Conservation (phyloP, 2,329 filamentous ascomycete species). For the Apiospora kogelbergensis region DNA sequence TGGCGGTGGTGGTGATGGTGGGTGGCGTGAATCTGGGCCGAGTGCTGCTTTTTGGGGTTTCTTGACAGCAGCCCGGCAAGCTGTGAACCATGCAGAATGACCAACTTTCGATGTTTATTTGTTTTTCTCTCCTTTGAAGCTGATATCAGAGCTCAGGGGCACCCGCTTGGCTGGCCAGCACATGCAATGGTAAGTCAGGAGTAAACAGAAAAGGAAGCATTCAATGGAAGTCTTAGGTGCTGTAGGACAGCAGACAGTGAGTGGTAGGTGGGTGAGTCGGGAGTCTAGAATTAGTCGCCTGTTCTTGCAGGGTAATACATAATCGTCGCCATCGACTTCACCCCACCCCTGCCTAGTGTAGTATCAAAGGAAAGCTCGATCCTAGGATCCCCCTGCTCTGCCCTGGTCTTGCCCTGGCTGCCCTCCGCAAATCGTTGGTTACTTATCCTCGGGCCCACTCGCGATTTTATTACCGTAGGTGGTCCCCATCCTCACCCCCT, state of each 20-base stretch:
- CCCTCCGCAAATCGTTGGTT: slow-evolving; percentile 6
- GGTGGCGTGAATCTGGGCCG: slow-evolving; percentile 1
- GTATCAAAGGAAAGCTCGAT: slow-evolving; percentile 4
- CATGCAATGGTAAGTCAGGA: not conserved
- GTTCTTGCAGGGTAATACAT: not conserved
- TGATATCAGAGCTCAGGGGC: not conserved
- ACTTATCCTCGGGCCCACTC: not conserved
- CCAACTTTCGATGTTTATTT: not conserved
- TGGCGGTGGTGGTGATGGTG: not conserved
- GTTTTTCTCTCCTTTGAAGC: not conserved
- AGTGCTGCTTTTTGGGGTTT: not conserved
- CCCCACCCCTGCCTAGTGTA: not conserved
- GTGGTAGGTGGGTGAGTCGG: not conserved
- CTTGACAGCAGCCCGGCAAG: slow-evolving; percentile 1
- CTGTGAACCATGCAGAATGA: slow-evolving; percentile 1
- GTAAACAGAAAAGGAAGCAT: slow-evolving; percentile 4
- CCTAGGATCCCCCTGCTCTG: not conserved
- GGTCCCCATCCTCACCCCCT: not conserved
- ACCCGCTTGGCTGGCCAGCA: not conserved
- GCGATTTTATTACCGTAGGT: slow-evolving; percentile 2
- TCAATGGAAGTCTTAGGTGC: not conserved
- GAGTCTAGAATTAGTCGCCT: not conserved
- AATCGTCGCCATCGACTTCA: not conserved
- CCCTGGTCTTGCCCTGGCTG: not conserved
- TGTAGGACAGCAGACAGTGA: not conserved